phyloP scores from a whole-genome alignment of 169 alveolate genomes.

The Hepatocystis sp. region DNA sequence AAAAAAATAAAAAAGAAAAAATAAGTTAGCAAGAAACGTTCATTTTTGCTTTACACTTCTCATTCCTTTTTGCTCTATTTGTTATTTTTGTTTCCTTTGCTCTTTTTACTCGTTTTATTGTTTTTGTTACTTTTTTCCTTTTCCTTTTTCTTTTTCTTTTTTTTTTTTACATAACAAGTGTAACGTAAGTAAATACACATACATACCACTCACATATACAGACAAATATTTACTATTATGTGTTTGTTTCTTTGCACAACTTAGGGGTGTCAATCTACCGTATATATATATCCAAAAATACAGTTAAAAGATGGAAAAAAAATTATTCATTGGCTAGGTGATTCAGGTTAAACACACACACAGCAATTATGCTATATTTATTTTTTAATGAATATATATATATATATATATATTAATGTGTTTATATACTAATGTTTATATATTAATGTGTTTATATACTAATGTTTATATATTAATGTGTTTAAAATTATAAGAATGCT shows the following conservation, averaged over 20 bases:
- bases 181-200: background rate
- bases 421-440: too few species aligned
- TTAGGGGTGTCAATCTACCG: conserved; percentile 75
- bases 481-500: too few species aligned
- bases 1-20: too few species aligned
- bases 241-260: background rate
- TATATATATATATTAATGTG: background rate
- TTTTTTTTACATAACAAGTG: background rate
- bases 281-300: conserved; percentile 58
- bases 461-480: too few species aligned
- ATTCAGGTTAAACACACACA: conserved; percentile 66
- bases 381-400: background rate
- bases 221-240: background rate
- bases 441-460: too few species aligned
- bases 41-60: too few species aligned
- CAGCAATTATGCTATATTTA: too few species aligned
- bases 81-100: too few species aligned
- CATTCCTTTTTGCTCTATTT: too few species aligned
- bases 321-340: conserved; percentile 61
- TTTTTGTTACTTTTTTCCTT: too few species aligned
- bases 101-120: too few species aligned
- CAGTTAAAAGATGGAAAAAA: conserved; percentile 18
- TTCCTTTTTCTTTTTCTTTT: background rate
- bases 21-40: too few species aligned
- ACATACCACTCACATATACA: background rate